These are phyloP conservation scores for Toxicodendron radicans DNA, from an alignment of 345 rosid genomes.

Conservation along the genomic window DNA sequence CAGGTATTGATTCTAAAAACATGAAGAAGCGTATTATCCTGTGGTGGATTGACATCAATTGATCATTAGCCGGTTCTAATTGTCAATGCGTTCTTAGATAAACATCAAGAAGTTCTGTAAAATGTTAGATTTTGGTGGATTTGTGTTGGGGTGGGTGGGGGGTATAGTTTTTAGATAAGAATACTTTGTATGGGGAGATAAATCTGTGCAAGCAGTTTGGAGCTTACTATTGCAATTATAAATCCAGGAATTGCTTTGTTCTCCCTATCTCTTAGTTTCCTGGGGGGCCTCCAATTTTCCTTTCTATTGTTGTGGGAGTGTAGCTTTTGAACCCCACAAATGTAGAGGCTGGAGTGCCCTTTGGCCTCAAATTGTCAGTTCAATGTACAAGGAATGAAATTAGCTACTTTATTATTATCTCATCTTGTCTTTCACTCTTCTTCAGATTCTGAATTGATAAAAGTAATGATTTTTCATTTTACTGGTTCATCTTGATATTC, in stretches of 20 bases:
- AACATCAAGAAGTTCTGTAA: slow-evolving; percentile 24
- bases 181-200: slow-evolving; percentile 16
- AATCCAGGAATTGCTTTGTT: slow-evolving; percentile 23
- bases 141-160: slow-evolving; percentile 18
- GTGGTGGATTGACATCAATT: slow-evolving; percentile 13
- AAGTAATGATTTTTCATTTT: no score
- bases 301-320: slow-evolving; percentile 28
- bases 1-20: slow-evolving; percentile 35
- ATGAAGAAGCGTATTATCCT: slow-evolving; percentile 22
- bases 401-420: slow-evolving; percentile 15
- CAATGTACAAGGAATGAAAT: slow-evolving; percentile 40
- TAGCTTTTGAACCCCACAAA: slow-evolving; percentile 27
- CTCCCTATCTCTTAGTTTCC: slow-evolving; percentile 18
- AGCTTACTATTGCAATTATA: slow-evolving; percentile 33
- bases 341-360: slow-evolving; percentile 35
- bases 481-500: not conserved
- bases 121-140: slow-evolving; percentile 8
- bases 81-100: slow-evolving; percentile 27
- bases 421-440: slow-evolving; percentile 1
- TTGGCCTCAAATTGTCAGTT: slow-evolving; percentile 32
- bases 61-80: slow-evolving; percentile 2
- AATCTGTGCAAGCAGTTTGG: slow-evolving; percentile 12
- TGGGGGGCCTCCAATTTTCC: slow-evolving; percentile 24
- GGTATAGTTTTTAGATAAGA: slow-evolving; percentile 26
- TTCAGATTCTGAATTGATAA: not conserved